Evolutionary conservation across 2,329 filamentous ascomycete genomes (phyloP), one percentile per base, ranked within the genome.

Genomic region (Madurella fahalii): DNA sequence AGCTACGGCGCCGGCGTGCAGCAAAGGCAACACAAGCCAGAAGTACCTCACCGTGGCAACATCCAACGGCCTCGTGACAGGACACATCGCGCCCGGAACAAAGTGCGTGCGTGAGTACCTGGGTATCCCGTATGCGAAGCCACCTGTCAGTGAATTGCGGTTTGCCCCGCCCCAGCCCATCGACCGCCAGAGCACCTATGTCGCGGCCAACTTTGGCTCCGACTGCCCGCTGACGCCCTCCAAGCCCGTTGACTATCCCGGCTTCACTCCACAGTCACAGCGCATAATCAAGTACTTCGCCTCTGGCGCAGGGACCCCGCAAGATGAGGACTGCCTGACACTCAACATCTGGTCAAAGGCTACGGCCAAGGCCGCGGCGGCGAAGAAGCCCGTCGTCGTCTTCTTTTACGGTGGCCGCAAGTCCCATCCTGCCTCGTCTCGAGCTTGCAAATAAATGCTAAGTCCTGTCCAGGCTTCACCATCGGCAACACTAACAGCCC

Each of bases 41-140:
- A 32, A 32, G 30, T 30, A 44, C 9, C 18, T 52, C 9, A 49
- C 44, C 8, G 53, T 52, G 20, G 5, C 17, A 1, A 69, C 71
- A 3, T 63, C 67, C 2, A 71, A 64, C 31, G 71, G 72, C 0
- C 61, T 58, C 0, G 57, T 73, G n/a, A 68, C 58, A 0, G 71
- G 72, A 2, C 71, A 73, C 41, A 11, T 61, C 0, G 66, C 66
- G 0, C 56, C 61, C 44, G 67, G 66, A 47, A 66, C 64, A 5
- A 32, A 58, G 0, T 64, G 63, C 16, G 71, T 74, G 8, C 31
- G 68, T 5, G 71, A 67, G 51, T 68, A 61, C 43, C 64, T 68
- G 32, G 65, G 65, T 9, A 64, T 68, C 37, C 65, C 65, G 7
- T 68, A 63, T 52, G 66, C 64, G 1, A 49, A 60, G 17, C 62